phyloP scores from a whole-genome alignment of 148 eudicot species.

The Beta vulgaris region DNA sequence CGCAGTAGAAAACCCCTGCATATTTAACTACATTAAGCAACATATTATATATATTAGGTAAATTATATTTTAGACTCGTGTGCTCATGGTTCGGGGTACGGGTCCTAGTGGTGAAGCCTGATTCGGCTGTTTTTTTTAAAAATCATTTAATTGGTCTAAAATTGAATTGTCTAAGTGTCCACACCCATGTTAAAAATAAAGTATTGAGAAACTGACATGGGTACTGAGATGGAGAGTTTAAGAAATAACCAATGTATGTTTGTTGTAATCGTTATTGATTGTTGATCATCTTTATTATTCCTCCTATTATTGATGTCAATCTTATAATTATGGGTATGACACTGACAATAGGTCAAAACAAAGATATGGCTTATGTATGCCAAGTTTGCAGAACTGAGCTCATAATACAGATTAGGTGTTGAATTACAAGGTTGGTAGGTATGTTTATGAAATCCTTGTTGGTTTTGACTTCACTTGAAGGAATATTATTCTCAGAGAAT shows the following conservation, averaged over 20 bases:
- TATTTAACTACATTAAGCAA: constrained; percentile 1
- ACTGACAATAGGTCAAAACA: constrained; percentile 3
- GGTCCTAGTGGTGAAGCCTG: too few species aligned
- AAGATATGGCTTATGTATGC: constrained; percentile 2
- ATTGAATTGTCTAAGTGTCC: too few species aligned
- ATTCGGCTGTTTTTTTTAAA: too few species aligned
- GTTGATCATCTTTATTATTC: background rate
- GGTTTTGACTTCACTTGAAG: constrained; percentile 20
- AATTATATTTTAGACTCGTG: background rate
- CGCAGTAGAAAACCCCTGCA: constrained; percentile 95
- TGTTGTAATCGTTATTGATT: too few species aligned
- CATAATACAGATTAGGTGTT: constrained; percentile 9
- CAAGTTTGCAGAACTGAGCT: constrained; percentile 4
- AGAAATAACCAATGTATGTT: too few species aligned
- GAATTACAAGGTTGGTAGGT: constrained; percentile 3
- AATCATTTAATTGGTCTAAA: too few species aligned
- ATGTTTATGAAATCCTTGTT: constrained; percentile 5
- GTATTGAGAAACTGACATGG: too few species aligned
- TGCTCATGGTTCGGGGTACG: too few species aligned
- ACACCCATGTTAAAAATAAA: background rate
- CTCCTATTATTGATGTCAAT: background rate
- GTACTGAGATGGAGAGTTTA: too few species aligned
- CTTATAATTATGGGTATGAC: background rate
- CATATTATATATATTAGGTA: background rate
- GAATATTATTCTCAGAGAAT: background rate